Base-by-base conservation (phyloP, 495 filamentous ascomycete species). In the Pyronema domesticum region DNA sequence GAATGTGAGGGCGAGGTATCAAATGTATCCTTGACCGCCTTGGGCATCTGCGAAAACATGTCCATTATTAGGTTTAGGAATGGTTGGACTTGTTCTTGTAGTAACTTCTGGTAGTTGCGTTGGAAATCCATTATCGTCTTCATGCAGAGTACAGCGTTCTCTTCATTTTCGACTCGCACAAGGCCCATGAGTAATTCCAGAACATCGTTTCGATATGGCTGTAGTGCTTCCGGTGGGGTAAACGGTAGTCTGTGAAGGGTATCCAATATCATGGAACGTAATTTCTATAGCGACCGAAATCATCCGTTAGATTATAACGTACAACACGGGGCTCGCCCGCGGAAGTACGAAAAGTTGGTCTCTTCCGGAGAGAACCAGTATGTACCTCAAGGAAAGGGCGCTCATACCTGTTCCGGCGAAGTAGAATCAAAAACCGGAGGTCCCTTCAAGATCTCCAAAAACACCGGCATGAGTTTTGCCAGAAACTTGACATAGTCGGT, bases 41-140 rank as follows among this genome's bases (percentile, higher is more conserved):
- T 80, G 59, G 94, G 89, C 81, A 95, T 86, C 55, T 80, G 83
- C 65, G 89, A 80, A 60, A 99, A 96, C 72, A 96, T 84, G 61
- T 95, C 88, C 60, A 89, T 83, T 43, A 99, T 96, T 34, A 99
- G 73, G 50, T 82, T 80, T 40, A 99, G 69, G 70, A 95, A 96
- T 3, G 80, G 76, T 66, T 96, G 93, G 5, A 95, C 91, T 58
- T 82, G 85, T 37, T 75, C 72, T 17, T n/a, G 40, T 46, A 54
- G 80, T 9, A 81, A 80, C 70, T 88, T 91, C 37, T 82, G 77
- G 62, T 95, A 94, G 63, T 94, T 85, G 18, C 93, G 79, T 73
- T 89, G 84, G 65, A 95, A 78, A 63, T 99, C 91, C 75, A 94
- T 94, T 51, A 94, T 85, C 1, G 87, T 94, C 72, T 96, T 96